Base-by-base conservation (phyloP, 257 asterid species). In the Solanum bulbocastanum region DNA sequence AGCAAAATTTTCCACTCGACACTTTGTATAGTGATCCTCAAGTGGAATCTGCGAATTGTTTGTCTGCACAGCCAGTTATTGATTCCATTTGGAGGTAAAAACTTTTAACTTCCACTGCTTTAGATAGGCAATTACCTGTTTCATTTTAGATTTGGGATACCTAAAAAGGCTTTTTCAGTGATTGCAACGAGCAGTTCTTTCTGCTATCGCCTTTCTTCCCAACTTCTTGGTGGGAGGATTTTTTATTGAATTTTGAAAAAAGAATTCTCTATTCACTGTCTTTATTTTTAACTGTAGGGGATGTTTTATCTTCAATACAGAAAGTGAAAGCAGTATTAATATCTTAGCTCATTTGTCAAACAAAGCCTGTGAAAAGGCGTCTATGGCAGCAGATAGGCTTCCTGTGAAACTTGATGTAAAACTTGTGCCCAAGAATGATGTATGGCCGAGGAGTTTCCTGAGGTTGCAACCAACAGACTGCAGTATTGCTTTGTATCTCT, bases 401-500 rank as follows among this genome's bases (percentile, higher is more conserved):
- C 86, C 86, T 18, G 18, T 49, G 86, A 20, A 82, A 3, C 86
- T 82, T 49, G 86, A 82, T 49, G 69, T 82, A 3, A 30, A 82
- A 49, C n/a, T 82, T 46, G n/a, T 82, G 69, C 40, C 86, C 32
- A 82, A 82, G 69, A 30, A 40, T 82, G 69, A 82, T 49, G 20
- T 82, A 49, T 82, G 86, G 86, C 86, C 86, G 12, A 82, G 56
- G 86, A 30, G 86, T 82, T 82, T 82, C 18, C 30, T 30, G 42
- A 49, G 44, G 86, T 12, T 2, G 20, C 86, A 66, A 30, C 86
- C 86, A 49, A 82, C 69, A 20, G 86, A 82, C 42, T 5, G 37
- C 86, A 82, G 86, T 82, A 82, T 82, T 49, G 86, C 86, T 82
- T 33, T 82, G 69, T 49, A 82, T 82, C 86, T 82, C 39, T 82